These are phyloP conservation scores for Penicillium digitatum DNA, from an alignment of 2,329 filamentous ascomycete species.

Conservation along the genomic window DNA sequence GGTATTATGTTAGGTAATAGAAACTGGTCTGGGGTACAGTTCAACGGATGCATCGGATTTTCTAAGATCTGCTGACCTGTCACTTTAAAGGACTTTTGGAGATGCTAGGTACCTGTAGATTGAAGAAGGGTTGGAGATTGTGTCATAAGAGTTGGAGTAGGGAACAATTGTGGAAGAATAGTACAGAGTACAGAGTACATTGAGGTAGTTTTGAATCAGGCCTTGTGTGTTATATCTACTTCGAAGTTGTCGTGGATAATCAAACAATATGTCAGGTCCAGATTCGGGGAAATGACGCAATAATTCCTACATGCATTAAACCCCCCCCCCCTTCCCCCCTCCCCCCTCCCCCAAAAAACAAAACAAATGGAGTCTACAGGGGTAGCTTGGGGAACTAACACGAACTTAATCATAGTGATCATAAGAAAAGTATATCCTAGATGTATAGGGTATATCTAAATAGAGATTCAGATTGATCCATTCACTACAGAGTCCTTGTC, in stretches of 20 bases:
- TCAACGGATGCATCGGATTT: neutral
- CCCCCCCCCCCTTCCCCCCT: too few species aligned
- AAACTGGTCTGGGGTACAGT: constrained; percentile 21
- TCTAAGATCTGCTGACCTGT: constrained; percentile 1
- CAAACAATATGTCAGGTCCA: neutral
- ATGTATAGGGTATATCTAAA: neutral
- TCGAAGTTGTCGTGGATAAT: neutral
- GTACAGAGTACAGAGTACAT: neutral
- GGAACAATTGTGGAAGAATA: neutral
- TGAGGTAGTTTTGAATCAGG: too few species aligned
- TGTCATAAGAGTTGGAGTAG: constrained; percentile 4
- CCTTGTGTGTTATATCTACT: neutral
- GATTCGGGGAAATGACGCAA: constrained; percentile 12
- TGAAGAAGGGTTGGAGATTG: constrained; percentile 1
- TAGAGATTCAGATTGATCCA: neutral
- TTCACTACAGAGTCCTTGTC: neutral
- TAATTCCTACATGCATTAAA: constrained; percentile 17
- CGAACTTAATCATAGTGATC: constrained; percentile 12
- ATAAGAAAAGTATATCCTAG: neutral
- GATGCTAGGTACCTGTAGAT: neutral
- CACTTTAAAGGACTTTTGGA: neutral
- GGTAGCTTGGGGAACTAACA: constrained; percentile 20
- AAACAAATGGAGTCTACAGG: constrained; percentile 18
- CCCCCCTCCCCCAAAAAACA: constrained; percentile 6
- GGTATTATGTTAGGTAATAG: constrained; percentile 19